Conservation (phyloP, 2,329 filamentous ascomycete species). For the Penicillium sp. region DNA sequence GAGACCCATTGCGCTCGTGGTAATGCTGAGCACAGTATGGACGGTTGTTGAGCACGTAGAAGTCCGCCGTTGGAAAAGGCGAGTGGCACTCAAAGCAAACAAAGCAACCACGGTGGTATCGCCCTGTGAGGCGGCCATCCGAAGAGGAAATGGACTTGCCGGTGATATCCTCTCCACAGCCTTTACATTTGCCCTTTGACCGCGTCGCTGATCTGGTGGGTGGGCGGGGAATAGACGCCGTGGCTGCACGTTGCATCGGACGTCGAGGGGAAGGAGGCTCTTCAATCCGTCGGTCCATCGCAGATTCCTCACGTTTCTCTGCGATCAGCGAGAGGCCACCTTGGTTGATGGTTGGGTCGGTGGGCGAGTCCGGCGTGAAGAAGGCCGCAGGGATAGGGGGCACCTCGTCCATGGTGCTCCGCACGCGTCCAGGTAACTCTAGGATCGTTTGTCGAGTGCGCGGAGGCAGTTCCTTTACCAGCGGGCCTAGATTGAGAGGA, state of each 20-base stretch:
- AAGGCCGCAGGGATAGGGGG: constrained; percentile 32
- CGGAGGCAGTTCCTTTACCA: constrained; percentile 56
- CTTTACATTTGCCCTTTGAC: constrained; percentile 75
- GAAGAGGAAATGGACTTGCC: constrained; percentile 93
- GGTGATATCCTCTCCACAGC: constrained; percentile 72
- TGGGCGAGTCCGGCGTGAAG: constrained; percentile 47
- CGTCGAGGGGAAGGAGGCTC: constrained; percentile 22
- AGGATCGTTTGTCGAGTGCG: constrained; percentile 20
- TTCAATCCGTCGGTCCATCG: background rate
- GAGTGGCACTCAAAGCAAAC: constrained; percentile 79
- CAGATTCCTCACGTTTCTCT: constrained; percentile 16
- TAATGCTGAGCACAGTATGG: constrained; percentile 93
- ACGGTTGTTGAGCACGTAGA: constrained; percentile 83
- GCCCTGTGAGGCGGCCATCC: constrained; percentile 84
- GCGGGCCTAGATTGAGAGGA: constrained; percentile 47
- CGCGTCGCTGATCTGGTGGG: constrained; percentile 41
- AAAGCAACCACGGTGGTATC: constrained; percentile 94
- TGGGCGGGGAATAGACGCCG: constrained; percentile 40
- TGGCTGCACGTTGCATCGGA: constrained; percentile 30
- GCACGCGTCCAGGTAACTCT: constrained; percentile 37
- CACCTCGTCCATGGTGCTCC: constrained; percentile 27
- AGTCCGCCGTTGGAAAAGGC: constrained; percentile 81
- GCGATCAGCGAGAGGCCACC: constrained; percentile 40
- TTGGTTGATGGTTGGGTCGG: constrained; percentile 46
- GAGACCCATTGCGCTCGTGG: constrained; percentile 81